Conservation (phyloP, 805 yeast genomes). For the Wickerhamomyces mucosus region DNA sequence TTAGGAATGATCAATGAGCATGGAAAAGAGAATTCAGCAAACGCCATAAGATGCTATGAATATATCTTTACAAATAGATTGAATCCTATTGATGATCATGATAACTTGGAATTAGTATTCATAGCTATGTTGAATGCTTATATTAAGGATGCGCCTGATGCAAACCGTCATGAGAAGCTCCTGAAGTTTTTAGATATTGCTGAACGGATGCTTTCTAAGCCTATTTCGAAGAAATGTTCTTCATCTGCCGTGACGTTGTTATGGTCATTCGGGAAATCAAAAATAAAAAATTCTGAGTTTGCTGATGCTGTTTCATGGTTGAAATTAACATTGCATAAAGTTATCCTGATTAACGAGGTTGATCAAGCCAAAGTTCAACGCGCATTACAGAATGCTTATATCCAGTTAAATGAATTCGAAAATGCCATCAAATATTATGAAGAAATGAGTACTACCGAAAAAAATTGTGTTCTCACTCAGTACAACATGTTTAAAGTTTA, state of each 20-base stretch:
- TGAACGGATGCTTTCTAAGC: constrained; percentile 19
- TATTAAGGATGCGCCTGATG: constrained; percentile 18
- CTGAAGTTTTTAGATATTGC: constrained; percentile 17
- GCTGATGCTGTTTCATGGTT: constrained; percentile 20
- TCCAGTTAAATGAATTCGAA: constrained; percentile 15
- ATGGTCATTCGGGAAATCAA: constrained; percentile 30
- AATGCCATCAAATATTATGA: constrained; percentile 16
- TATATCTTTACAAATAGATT: constrained; percentile 26
- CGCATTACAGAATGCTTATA: constrained; percentile 23
- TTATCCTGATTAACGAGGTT: constrained; percentile 17
- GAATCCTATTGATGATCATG: constrained; percentile 18
- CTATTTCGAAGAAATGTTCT: constrained; percentile 21
- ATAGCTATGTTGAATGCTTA: constrained; percentile 22
- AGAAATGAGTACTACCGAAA: constrained; percentile 16
- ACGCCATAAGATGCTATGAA: constrained; percentile 25
- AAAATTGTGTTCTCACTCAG: constrained; percentile 21
- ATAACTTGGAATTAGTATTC: constrained; percentile 13
- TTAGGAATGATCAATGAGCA: constrained; percentile 22
- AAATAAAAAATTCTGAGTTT: constrained; percentile 17
- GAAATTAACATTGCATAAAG: constrained; percentile 17
- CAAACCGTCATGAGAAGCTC: constrained; percentile 16
- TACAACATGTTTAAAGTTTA: constrained; percentile 22
- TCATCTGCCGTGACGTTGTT: constrained; percentile 26
- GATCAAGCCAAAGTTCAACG: constrained; percentile 29
- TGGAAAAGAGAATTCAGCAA: constrained; percentile 14